These are phyloP conservation scores for Prunus padus DNA, from an alignment of 306 rosid genomes.

Conservation along the genomic window DNA sequence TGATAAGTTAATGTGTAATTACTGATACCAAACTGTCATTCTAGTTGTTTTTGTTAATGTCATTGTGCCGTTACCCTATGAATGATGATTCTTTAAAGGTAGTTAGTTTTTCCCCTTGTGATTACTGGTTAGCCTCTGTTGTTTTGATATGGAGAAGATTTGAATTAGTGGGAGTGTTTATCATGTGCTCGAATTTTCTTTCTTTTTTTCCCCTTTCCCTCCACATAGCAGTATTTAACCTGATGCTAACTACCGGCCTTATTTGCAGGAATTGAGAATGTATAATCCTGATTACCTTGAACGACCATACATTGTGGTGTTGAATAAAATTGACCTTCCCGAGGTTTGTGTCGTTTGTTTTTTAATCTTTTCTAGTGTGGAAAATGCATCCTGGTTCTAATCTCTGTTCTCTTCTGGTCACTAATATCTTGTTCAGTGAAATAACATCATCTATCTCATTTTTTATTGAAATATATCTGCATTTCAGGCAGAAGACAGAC, in stretches of 20 bases:
- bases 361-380: not conserved
- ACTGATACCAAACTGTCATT: not conserved
- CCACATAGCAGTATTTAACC: not conserved
- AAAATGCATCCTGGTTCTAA: not conserved
- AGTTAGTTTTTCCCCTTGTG: not conserved
- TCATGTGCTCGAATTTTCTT: not conserved
- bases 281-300: constrained; percentile 92
- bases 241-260: constrained; percentile 21
- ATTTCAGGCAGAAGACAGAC: constrained; percentile 66
- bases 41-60: not conserved
- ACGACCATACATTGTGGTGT: constrained; percentile 83
- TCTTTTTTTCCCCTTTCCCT: not conserved
- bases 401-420: not conserved
- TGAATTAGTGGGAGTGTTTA: not conserved
- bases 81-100: not conserved
- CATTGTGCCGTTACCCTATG: not conserved
- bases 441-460: not conserved
- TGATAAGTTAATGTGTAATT: not conserved
- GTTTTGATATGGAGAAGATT: not conserved
- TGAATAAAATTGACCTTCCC: constrained; percentile 94
- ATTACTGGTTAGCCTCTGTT: constrained; percentile 14
- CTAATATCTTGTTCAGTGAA: not conserved
- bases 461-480: not conserved
- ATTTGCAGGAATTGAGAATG: constrained; percentile 91
- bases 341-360: constrained; percentile 45